Evolutionary conservation across 352 stramenopile species (phyloP).

Genomic region (Paralagenidium karlingii): DNA sequence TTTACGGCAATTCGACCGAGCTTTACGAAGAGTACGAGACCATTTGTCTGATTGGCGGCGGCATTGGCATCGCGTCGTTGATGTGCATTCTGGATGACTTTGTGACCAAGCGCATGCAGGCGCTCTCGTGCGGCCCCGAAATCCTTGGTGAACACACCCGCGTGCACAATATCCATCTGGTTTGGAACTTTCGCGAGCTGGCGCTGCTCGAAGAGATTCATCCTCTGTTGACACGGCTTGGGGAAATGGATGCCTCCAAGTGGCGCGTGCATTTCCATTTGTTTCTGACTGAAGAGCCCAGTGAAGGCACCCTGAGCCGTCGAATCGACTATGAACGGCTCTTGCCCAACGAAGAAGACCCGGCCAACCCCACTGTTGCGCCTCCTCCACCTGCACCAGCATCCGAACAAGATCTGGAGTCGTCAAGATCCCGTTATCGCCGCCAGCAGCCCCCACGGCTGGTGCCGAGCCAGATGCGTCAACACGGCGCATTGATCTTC

Average conservation of each 20-base stretch:
- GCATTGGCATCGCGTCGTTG: constrained; percentile 24
- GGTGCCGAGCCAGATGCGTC: no score
- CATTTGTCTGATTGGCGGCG: constrained; percentile 14
- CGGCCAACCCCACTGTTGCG: not conserved
- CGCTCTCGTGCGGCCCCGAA: no score
- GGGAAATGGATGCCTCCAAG: constrained; percentile 10
- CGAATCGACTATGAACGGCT: constrained; percentile 11
- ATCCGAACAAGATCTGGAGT: constrained; percentile 2
- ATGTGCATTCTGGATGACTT: constrained; percentile 25
- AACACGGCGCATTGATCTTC: no score
- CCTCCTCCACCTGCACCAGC: not conserved
- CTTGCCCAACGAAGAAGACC: not conserved
- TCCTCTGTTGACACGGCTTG: constrained; percentile 15
- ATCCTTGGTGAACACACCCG: no score
- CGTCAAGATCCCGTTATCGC: no score
- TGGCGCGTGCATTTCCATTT: constrained; percentile 14
- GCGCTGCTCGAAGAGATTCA: constrained; percentile 24
- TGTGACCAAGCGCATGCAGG: no score
- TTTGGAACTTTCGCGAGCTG: constrained; percentile 27
- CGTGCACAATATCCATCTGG: no score
- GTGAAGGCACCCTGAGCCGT: constrained; percentile 7
- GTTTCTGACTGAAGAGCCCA: constrained; percentile 15
- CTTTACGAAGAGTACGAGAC: constrained; percentile 26
- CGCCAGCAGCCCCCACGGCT: no score
- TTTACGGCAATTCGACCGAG: constrained; percentile 29